Evolutionary conservation across 2,329 filamentous ascomycete genomes (phyloP).

Genomic region (Exophiala calicioides): DNA sequence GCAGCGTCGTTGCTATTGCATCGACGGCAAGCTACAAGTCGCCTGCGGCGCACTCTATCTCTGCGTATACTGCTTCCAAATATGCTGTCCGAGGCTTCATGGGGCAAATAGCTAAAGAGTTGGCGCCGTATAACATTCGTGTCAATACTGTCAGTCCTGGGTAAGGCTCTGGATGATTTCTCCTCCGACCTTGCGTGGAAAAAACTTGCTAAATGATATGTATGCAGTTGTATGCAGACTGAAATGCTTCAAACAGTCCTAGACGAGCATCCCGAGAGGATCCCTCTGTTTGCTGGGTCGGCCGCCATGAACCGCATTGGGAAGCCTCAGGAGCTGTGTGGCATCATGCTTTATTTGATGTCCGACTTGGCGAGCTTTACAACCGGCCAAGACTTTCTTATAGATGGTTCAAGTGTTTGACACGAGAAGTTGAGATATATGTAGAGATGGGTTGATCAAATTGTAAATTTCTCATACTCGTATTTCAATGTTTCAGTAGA

Average conservation of each 20-base stretch:
- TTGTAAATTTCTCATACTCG: too few relatives aligned
- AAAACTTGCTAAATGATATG: not conserved
- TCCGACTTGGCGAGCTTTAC: constrained; percentile 5
- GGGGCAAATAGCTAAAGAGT: constrained; percentile 42
- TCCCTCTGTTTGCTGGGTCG: constrained; percentile 5
- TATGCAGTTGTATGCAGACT: constrained; percentile 10
- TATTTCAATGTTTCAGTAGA: too few relatives aligned
- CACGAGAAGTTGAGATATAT: too few relatives aligned
- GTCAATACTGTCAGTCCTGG: constrained; percentile 36
- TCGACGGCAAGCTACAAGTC: constrained; percentile 15
- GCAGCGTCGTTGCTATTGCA: constrained; percentile 24
- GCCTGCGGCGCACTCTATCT: constrained; percentile 36
- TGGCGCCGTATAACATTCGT: constrained; percentile 37
- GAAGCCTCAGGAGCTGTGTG: constrained; percentile 3
- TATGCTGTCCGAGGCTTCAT: constrained; percentile 45
- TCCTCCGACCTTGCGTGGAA: not conserved
- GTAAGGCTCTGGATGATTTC: too few relatives aligned
- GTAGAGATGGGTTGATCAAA: too few relatives aligned
- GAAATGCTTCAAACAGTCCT: constrained; percentile 13
- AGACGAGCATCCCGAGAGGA: not conserved
- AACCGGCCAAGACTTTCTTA: constrained; percentile 9
- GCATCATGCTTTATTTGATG: constrained; percentile 14
- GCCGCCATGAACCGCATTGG: constrained; percentile 7
- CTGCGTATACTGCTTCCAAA: constrained; percentile 41
- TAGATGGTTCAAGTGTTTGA: constrained; percentile 8